Conservation (phyloP, 257 asterid species). For the Solanum ossicruentum region DNA sequence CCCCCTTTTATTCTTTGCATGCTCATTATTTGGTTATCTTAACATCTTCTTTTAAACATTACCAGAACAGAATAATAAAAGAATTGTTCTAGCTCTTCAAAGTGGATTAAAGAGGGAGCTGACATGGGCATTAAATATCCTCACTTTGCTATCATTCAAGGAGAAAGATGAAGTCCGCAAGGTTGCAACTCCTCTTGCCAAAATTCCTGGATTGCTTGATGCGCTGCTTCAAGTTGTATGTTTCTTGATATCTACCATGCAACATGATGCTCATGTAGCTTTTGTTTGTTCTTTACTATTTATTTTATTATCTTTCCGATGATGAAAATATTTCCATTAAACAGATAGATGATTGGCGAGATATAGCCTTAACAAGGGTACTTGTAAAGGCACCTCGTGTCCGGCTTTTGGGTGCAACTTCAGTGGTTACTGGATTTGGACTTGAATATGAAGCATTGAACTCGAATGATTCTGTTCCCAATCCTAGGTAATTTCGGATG, state of each 20-base stretch:
- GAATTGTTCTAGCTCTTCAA: slow-evolving; percentile 95
- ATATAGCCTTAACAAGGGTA: slow-evolving; percentile 79
- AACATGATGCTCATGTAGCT: neutral
- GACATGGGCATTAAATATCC: slow-evolving; percentile 93
- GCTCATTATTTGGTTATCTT: neutral
- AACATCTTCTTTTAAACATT: slow-evolving; percentile 1
- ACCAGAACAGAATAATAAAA: slow-evolving; percentile 87
- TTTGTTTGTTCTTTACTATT: neutral
- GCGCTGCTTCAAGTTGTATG: slow-evolving; percentile 93
- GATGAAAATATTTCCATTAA: slow-evolving; percentile 5
- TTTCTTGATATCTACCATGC: slow-evolving; percentile 5
- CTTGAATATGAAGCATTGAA: slow-evolving; percentile 54
- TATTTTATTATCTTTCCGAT: neutral
- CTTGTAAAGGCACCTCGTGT: slow-evolving; percentile 63
- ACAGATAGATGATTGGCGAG: slow-evolving; percentile 99
- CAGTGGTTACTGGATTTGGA: slow-evolving; percentile 85
- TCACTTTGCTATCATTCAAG: slow-evolving; percentile 84
- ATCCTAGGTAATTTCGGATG: slow-evolving; percentile 33
- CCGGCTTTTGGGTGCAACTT: slow-evolving; percentile 59
- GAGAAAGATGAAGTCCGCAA: slow-evolving; percentile 94
- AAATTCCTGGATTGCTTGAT: slow-evolving; percentile 90
- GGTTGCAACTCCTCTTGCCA: slow-evolving; percentile 93
- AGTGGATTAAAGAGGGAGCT: slow-evolving; percentile 96
- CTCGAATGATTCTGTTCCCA: slow-evolving; percentile 47
- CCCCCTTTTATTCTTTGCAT: neutral